Evolutionary conservation across 2,329 filamentous ascomycete species (phyloP).

Genomic region (Bipolaris sorokiniana): DNA sequence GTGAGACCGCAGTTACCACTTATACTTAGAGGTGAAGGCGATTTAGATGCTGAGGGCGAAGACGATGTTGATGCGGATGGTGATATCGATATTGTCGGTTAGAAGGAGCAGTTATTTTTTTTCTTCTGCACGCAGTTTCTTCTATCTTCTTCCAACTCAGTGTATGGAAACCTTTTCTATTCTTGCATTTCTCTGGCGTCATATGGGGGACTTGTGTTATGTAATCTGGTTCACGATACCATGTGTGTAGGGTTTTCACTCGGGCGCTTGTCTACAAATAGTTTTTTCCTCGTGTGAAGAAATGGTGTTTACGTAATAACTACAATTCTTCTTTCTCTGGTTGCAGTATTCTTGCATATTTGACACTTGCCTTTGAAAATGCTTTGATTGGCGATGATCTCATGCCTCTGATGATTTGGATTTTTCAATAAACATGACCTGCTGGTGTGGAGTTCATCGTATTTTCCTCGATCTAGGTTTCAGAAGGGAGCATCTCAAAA

Average conservation of each 20-base stretch:
- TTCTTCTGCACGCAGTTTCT: background rate
- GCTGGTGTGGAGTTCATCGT: too few species aligned
- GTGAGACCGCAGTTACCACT: slow-evolving; percentile 33
- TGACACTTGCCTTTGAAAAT: too few species aligned
- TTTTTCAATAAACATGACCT: too few species aligned
- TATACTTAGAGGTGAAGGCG: slow-evolving; percentile 27
- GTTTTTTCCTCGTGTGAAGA: background rate
- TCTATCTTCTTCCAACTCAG: background rate
- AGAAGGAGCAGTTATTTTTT: background rate
- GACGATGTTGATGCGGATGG: slow-evolving; percentile 10
- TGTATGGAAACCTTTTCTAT: background rate
- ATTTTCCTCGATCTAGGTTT: too few species aligned
- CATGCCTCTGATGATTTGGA: too few species aligned
- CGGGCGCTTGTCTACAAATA: background rate
- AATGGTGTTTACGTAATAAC: too few species aligned
- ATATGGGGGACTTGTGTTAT: background rate
- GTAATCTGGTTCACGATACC: slow-evolving; percentile 2
- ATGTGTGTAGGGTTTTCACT: background rate
- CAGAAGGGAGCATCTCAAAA: too few species aligned
- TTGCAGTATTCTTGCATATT: too few species aligned
- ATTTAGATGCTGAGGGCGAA: slow-evolving; percentile 32
- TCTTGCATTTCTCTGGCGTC: background rate
- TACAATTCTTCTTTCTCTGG: too few species aligned
- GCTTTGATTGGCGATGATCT: too few species aligned
- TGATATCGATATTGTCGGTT: background rate